Conservation (phyloP, 108 stramenopile genomes). For the Craspedostauros australis region DNA sequence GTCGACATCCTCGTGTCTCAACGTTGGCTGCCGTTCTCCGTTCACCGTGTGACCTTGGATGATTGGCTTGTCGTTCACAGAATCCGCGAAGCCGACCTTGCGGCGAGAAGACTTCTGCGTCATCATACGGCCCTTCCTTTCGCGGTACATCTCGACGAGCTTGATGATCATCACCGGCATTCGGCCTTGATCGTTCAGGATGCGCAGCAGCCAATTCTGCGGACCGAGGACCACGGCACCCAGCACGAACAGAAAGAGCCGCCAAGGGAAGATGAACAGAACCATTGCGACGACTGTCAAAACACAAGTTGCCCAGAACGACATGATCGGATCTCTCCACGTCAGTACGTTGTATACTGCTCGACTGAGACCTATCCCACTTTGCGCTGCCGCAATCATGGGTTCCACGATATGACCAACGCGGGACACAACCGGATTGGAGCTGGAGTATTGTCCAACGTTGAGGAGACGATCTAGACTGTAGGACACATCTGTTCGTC, state of each 20-base stretch:
- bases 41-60: too few relatives aligned
- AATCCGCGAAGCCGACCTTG: too few relatives aligned
- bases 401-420: slow-evolving; percentile 29
- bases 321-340: slow-evolving; percentile 65
- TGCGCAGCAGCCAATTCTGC: slow-evolving; percentile 30
- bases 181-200: too few relatives aligned
- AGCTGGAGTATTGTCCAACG: slow-evolving; percentile 29
- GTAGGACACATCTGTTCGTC: background rate
- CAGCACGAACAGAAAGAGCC: slow-evolving; percentile 44
- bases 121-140: too few relatives aligned
- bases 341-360: slow-evolving; percentile 49
- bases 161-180: too few relatives aligned
- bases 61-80: too few relatives aligned
- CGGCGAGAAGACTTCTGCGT: too few relatives aligned
- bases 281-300: slow-evolving; percentile 15
- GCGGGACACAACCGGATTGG: slow-evolving; percentile 30
- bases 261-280: slow-evolving; percentile 62
- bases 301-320: slow-evolving; percentile 39
- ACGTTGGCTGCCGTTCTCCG: slow-evolving; percentile 6
- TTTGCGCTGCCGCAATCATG: slow-evolving; percentile 19
- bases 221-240: slow-evolving; percentile 57
- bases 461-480: slow-evolving; percentile 35
- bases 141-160: too few relatives aligned
- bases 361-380: slow-evolving; percentile 23
- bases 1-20: slow-evolving; percentile 12